phyloP scores from a whole-genome alignment of 129 eudicot genomes.

The Scalesia atractyloides region DNA sequence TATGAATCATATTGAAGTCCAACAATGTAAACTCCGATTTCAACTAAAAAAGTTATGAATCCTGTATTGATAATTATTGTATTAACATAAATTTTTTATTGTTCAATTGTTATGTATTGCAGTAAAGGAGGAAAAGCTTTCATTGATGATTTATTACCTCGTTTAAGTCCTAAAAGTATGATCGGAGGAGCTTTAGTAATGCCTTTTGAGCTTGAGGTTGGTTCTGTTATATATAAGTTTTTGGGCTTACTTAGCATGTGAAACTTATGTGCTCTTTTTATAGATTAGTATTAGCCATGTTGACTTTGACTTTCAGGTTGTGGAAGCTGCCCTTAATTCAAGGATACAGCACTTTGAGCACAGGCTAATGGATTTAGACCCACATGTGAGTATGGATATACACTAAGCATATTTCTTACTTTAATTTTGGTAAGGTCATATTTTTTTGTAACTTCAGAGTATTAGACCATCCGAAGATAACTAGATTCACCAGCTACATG shows the following conservation, averaged over 20 bases:
- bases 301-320: constrained; percentile 55
- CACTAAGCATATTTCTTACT: constrained; percentile 38
- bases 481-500: constrained; percentile 5
- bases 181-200: constrained; percentile 79
- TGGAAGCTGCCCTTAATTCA: constrained; percentile 95
- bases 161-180: constrained; percentile 73
- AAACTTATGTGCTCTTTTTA: neutral
- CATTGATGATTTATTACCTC: constrained; percentile 85
- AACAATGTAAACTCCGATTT: constrained; percentile 3
- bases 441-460: constrained; percentile 10
- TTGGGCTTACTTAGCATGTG: neutral
- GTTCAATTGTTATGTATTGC: constrained; percentile 31
- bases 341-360: constrained; percentile 84
- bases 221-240: constrained; percentile 19
- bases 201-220: constrained; percentile 99
- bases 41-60: neutral
- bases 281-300: neutral
- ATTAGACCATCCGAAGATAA: constrained; percentile 15
- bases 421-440: constrained; percentile 11
- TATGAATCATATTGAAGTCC: neutral
- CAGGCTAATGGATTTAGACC: constrained; percentile 89
- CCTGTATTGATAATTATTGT: neutral
- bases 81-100: constrained; percentile 6
- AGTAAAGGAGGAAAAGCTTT: constrained; percentile 97
- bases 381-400: constrained; percentile 85